Conservation (phyloP, 2,329 filamentous ascomycete genomes). For the Aciculosporium take region DNA sequence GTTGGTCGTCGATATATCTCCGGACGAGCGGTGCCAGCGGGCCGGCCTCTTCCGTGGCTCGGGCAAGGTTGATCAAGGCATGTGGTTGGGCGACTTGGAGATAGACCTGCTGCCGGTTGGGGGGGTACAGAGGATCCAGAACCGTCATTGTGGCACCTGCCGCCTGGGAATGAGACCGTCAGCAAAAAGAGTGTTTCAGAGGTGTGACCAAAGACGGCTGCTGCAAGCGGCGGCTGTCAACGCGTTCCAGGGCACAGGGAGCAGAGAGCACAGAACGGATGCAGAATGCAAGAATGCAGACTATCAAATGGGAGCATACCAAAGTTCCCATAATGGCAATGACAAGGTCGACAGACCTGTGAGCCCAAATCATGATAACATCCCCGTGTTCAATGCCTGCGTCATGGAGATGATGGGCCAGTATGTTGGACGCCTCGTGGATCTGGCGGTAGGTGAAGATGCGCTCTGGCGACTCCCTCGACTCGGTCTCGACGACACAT, state of each 20-base stretch:
- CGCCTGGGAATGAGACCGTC: slow-evolving; percentile 23
- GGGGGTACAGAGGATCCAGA: slow-evolving; percentile 49
- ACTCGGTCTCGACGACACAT: slow-evolving; percentile 36
- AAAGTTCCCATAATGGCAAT: slow-evolving; percentile 64
- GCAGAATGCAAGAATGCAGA: background rate
- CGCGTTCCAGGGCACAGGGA: too few relatives aligned
- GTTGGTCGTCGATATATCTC: slow-evolving; percentile 56
- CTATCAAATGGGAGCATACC: slow-evolving; percentile 6
- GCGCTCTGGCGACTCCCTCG: slow-evolving; percentile 36
- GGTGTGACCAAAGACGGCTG: background rate
- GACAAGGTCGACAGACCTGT: slow-evolving; percentile 55
- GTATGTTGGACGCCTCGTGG: slow-evolving; percentile 64
- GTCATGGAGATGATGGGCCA: slow-evolving; percentile 66
- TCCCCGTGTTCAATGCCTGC: slow-evolving; percentile 64
- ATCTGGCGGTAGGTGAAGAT: slow-evolving; percentile 77
- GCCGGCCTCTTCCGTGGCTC: slow-evolving; percentile 43
- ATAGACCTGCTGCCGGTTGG: slow-evolving; percentile 36
- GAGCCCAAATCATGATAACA: slow-evolving; percentile 84
- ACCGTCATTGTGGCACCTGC: slow-evolving; percentile 50
- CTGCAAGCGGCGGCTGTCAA: too few relatives aligned
- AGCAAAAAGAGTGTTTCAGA: background rate
- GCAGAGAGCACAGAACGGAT: too few relatives aligned
- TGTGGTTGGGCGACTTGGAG: slow-evolving; percentile 65
- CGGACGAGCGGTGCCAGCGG: slow-evolving; percentile 33
- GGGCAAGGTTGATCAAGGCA: slow-evolving; percentile 53